A percentile compares a stretch with the other conserved stretches of the same genome.
These are phyloP conservation scores for Loxodes magnus DNA, from an alignment of 73 alveolate genomes.

Conservation along the genomic window DNA sequence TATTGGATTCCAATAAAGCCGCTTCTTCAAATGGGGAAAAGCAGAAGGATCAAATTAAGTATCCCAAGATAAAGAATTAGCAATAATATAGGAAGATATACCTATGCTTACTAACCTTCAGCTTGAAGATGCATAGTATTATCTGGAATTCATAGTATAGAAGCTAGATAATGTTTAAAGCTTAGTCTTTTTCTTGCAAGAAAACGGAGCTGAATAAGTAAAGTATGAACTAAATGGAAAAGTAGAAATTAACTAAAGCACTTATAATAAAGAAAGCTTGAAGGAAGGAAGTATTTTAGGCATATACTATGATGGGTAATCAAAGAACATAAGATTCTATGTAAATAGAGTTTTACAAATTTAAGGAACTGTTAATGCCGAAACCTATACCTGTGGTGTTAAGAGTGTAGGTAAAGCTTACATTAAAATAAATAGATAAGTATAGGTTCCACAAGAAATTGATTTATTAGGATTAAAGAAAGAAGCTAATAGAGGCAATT, in stretches of 20 bases:
- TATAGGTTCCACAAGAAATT: constrained; percentile 6
- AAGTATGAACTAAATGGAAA: too few relatives aligned
- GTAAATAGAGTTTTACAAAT: neutral
- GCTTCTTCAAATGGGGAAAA: constrained; percentile 8
- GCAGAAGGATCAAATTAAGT: neutral
- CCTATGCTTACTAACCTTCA: neutral
- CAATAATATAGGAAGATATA: neutral
- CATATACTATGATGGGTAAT: too few relatives aligned
- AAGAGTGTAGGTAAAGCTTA: neutral
- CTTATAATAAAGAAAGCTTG: too few relatives aligned
- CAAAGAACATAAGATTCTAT: too few relatives aligned
- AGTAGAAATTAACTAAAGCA: too few relatives aligned
- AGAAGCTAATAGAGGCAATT: neutral
- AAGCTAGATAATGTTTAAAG: neutral
- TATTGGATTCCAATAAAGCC: constrained; percentile 8
- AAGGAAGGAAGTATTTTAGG: too few relatives aligned
- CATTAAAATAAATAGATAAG: neutral
- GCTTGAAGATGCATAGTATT: neutral
- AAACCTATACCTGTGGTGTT: constrained; percentile 1
- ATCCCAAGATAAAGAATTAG: neutral
- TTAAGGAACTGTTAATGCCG: neutral
- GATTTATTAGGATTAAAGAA: constrained; percentile 4
- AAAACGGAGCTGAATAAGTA: too few relatives aligned
- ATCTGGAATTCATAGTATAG: neutral
- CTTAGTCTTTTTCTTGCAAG: neutral